A percentile compares a stretch with the other conserved stretches of the same genome.
These are phyloP conservation scores for Grigorovia transvaalensis DNA, from an alignment of 805 yeast species.

Conservation along the genomic window DNA sequence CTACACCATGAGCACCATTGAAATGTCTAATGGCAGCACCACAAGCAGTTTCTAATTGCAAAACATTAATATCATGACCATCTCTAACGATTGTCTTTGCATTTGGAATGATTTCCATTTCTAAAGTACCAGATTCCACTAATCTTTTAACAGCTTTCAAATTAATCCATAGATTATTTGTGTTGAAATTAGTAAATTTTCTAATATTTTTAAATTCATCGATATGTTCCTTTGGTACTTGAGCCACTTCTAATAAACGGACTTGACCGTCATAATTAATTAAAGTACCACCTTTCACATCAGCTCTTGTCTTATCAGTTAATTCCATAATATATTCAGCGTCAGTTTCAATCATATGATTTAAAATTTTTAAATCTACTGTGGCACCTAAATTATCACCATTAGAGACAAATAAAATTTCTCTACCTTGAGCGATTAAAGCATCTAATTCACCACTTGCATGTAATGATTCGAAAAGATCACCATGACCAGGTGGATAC, in stretches of 20 bases:
- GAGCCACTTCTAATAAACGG: conserved; percentile 80
- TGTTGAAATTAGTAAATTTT: conserved; percentile 96
- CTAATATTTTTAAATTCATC: conserved; percentile 97
- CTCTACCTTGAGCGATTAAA: conserved; percentile 86
- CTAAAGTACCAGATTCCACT: conserved; percentile 70
- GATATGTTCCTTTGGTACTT: conserved; percentile 96
- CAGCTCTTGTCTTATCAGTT: conserved; percentile 97
- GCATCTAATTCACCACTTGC: conserved; percentile 88
- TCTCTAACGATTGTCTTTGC: conserved; percentile 63
- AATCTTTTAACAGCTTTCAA: conserved; percentile 88
- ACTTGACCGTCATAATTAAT: conserved; percentile 93
- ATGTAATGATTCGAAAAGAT: conserved; percentile 80
- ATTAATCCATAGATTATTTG: conserved; percentile 96
- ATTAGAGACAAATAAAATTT: conserved; percentile 87
- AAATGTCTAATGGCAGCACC: conserved; percentile 98
- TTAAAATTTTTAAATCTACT: conserved; percentile 79
- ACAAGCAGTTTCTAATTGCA: conserved; percentile 96
- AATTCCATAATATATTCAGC: conserved; percentile 97
- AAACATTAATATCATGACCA: conserved; percentile 75
- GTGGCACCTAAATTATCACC: conserved; percentile 99
- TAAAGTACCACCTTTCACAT: conserved; percentile 98
- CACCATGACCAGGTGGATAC: conserved; percentile 99
- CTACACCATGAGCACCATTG: conserved; percentile 91
- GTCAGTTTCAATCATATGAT: conserved; percentile 84
- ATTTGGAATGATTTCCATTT: conserved; percentile 94